A percentile compares a stretch with the other conserved stretches of the same genome.
These are phyloP conservation scores for Aquilaria sinensis DNA, from an alignment of 345 rosid genomes.

Conservation along the genomic window DNA sequence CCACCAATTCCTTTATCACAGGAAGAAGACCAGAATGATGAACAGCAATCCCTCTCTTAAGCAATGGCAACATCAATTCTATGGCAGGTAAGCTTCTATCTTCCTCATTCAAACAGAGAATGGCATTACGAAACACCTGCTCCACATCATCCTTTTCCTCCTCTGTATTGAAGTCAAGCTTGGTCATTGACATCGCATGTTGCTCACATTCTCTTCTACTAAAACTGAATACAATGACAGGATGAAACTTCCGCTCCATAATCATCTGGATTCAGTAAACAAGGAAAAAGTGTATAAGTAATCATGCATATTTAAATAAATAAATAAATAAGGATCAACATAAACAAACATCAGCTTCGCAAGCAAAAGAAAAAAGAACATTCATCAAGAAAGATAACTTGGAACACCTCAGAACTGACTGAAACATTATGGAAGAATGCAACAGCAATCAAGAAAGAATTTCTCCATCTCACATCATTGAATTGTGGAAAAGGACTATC, in stretches of 20 bases:
- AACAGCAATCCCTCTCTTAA: conserved; percentile 94
- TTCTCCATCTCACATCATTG: too few relatives aligned
- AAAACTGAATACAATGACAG: conserved; percentile 97
- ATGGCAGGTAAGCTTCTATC: conserved; percentile 94
- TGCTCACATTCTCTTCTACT: conserved; percentile 99
- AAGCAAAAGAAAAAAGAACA: neutral
- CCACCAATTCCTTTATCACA: conserved; percentile 94
- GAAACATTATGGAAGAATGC: neutral
- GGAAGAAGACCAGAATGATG: conserved; percentile 99
- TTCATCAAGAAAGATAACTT: too few relatives aligned
- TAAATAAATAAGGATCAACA: neutral
- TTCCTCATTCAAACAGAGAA: conserved; percentile 89
- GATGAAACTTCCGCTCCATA: conserved; percentile 90
- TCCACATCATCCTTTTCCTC: conserved; percentile 84
- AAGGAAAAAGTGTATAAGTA: conserved; percentile 8
- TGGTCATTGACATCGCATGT: conserved; percentile 96
- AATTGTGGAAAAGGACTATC: too few relatives aligned
- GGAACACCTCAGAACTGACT: too few relatives aligned
- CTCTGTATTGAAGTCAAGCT: conserved; percentile 88
- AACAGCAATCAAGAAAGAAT: neutral
- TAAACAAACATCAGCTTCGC: neutral
- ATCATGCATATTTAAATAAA: neutral
- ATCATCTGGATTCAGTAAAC: conserved; percentile 59
- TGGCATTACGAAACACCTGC: conserved; percentile 71
- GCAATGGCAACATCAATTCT: conserved; percentile 92